phyloP scores from a whole-genome alignment of 164 flowering plant genomes.

The Taxillus chinensis region DNA sequence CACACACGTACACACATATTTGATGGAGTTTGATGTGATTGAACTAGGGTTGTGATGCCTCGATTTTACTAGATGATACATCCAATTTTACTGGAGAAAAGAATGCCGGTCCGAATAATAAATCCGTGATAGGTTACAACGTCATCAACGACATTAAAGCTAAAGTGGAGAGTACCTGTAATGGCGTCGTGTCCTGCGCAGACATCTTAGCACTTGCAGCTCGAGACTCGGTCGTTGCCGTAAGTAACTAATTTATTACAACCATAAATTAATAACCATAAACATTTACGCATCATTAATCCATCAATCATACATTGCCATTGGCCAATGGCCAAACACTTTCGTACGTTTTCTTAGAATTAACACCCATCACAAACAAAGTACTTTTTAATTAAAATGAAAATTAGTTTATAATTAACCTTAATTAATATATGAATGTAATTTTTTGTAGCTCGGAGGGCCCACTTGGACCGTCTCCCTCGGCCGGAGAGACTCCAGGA shows the following conservation, averaged over 20 bases:
- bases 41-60: slow-evolving; percentile 50
- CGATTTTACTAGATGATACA: slow-evolving; percentile 41
- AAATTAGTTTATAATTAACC: too few species aligned
- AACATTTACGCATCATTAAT: too few species aligned
- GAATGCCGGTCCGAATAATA: slow-evolving; percentile 25
- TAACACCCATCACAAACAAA: too few species aligned
- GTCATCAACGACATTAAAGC: slow-evolving; percentile 39
- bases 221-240: slow-evolving; percentile 27
- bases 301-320: too few species aligned
- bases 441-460: not conserved
- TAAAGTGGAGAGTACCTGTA: slow-evolving; percentile 29
- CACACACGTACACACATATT: too few species aligned
- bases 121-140: slow-evolving; percentile 33
- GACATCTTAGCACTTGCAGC: slow-evolving; percentile 45
- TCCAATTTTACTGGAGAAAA: slow-evolving; percentile 34
- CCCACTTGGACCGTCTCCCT: not conserved
- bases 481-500: slow-evolving; percentile 1
- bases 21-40: too few species aligned
- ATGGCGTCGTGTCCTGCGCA: slow-evolving; percentile 36
- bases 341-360: too few species aligned
- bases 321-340: too few species aligned
- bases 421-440: too few species aligned
- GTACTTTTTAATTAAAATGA: too few species aligned
- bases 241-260: slow-evolving; percentile 3
- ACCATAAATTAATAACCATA: too few species aligned